Evolutionary conservation across 371 early-diverging fungal species (phyloP), one percentile per base, ranked within the genome.

Genomic region (Apophysomyces sp.): DNA sequence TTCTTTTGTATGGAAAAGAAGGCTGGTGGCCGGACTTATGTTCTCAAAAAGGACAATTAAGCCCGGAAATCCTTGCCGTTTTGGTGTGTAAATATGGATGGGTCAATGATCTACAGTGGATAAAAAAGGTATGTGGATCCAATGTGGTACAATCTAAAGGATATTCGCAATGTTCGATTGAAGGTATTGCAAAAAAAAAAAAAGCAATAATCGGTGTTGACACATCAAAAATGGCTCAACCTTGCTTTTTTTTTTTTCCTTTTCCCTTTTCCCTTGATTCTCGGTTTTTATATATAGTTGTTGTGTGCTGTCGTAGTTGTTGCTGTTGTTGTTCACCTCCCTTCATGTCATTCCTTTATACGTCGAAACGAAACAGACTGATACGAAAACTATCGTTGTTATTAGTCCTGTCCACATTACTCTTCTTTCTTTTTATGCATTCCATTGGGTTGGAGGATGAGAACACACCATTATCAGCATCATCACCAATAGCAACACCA

Each of bases 21-120:
- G 27, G 0, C 7, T 8, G 37, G 15, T 44, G n/a, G 21, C 49
- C 49, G 49, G 49, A 44, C 49, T 44, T 44, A 8, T 21, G 9
- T 18, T 9, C 49, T 44, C 18, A 21, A 44, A 44, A 44, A 21
- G 49, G 49, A 44, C 18, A 44, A 16, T 44, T 21, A 44, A 44
- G 21, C 49, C 49, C 49, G 49, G 49, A 44, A 44, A 18, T 44
- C 16, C 18, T 44, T 44, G 24, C 49, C 49, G 49, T 44, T 44
- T 44, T 44, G 9, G 49, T 44, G 49, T n/a, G 21, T 44, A 44
- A 44, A 44, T 34, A 34, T 34, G 34, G 59, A 40, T 62, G 65
- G 60, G 49, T 51, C 30, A 67, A 67, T 67, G 67, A 62, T 49
- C 49, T 59, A 67, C 67, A 67, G 26, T 31, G 55, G 49, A 62